Evolutionary conservation across 2,329 filamentous ascomycete species (phyloP), one percentile per base, ranked within the genome.

Genomic region (Apiospora saccharicola): DNA sequence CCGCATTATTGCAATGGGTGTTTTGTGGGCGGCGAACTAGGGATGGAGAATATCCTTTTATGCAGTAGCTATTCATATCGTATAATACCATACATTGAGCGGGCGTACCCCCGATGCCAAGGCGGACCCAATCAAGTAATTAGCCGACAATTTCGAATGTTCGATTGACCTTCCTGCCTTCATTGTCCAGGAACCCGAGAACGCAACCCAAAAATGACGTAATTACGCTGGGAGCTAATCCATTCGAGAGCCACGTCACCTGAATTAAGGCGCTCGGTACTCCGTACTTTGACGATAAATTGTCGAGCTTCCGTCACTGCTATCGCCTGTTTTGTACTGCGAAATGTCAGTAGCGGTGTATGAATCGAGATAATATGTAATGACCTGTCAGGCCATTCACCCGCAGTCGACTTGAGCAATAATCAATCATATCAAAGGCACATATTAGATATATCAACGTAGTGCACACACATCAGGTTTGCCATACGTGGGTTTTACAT

Each of bases 81-180:
- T n/a, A 37, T 61, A 61, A 16, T 16, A 37, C 16, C 13, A 61
- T 61, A 61, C 12, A 37, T 30, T 22, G 37, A 34, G 12, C 53
- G 53, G 53, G 53, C 22, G 37, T 61, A 37, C 8, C 30, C 19
- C 53, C 53, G 53, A 7, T 37, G 53, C 53, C 30, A 61, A 61
- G 30, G 51, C 51, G 51, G 57, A 41, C 34, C 57, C 57, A 64
- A 64, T 64, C 22, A 64, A 13, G 34, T 64, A n/a, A 41, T 6
- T 41, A 64, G 30, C 57, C 57, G 30, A 41, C 19, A 41, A 64
- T 64, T 64, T 64, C 57, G 57, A 64, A 64, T 64, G 30, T 41
- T 64, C 57, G 57, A 64, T 64, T 37, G 34, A 64, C 30, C 57
- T 30, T 30, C 26, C 26, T 30, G 26, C 26, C 37, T 41, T 41